A percentile compares a stretch with the other conserved stretches of the same genome.
These are phyloP conservation scores for Vanderwaltozyma verrucispora DNA, from an alignment of 805 yeast species.

Conservation along the genomic window DNA sequence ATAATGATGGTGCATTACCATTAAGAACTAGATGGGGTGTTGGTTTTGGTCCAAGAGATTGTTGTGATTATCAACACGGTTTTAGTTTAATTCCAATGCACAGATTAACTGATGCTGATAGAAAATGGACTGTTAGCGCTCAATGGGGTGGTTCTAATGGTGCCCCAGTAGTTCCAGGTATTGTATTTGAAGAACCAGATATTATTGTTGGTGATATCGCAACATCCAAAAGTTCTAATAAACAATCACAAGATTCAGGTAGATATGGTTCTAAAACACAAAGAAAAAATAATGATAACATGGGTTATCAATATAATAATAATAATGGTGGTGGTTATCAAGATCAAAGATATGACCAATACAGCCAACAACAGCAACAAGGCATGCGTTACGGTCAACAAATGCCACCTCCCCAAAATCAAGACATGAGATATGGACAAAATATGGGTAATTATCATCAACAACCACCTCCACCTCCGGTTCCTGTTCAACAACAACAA, in stretches of 20 bases:
- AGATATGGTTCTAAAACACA: slow-evolving; percentile 73
- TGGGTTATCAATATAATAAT: slow-evolving; percentile 6
- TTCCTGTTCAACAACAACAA: slow-evolving; percentile 15
- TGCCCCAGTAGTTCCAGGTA: slow-evolving; percentile 61
- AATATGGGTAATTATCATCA: slow-evolving; percentile 4
- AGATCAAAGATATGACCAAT: slow-evolving; percentile 7
- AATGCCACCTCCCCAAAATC: too few relatives aligned
- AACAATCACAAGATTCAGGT: slow-evolving; percentile 85
- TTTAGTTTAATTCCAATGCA: slow-evolving; percentile 76
- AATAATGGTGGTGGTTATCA: slow-evolving; percentile 1
- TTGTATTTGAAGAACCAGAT: slow-evolving; percentile 93
- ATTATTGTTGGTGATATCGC: slow-evolving; percentile 93
- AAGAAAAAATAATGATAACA: neutral
- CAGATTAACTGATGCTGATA: slow-evolving; percentile 90
- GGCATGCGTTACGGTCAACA: slow-evolving; percentile 6
- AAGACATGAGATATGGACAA: too few relatives aligned
- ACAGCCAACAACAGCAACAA: neutral
- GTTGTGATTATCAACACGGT: slow-evolving; percentile 92
- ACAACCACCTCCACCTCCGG: slow-evolving; percentile 14
- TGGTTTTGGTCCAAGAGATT: slow-evolving; percentile 97
- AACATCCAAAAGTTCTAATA: slow-evolving; percentile 82
- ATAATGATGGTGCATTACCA: slow-evolving; percentile 49
- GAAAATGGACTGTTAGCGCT: slow-evolving; percentile 77
- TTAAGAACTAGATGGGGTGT: slow-evolving; percentile 97
- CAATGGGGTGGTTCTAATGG: slow-evolving; percentile 99